phyloP scores from a whole-genome alignment of 2,329 filamentous ascomycete species.

The Penicillium sp. region DNA sequence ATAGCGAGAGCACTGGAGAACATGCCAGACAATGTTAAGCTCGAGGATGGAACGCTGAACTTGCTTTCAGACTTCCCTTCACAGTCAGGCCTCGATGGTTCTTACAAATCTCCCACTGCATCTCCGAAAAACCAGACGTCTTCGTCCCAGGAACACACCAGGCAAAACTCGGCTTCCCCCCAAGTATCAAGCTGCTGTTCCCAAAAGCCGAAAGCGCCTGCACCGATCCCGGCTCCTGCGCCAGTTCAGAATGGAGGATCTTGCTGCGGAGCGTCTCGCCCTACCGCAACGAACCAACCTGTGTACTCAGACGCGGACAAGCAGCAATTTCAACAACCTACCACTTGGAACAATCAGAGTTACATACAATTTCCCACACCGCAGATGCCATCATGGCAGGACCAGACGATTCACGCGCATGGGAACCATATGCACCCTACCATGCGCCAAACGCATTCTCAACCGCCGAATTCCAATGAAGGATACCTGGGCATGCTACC shows the following conservation, averaged over 20 bases:
- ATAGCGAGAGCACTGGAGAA: constrained; percentile 35
- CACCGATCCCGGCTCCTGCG: not conserved
- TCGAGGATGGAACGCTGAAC: constrained; percentile 18
- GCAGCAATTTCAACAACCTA: constrained; percentile 8
- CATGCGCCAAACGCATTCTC: not conserved
- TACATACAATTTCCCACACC: constrained; percentile 18
- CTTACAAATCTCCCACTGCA: not conserved
- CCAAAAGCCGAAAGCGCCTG: constrained; percentile 12
- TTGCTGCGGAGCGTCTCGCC: constrained; percentile 28
- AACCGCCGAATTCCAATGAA: not conserved
- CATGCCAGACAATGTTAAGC: constrained; percentile 26
- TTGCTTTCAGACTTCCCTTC: constrained; percentile 12
- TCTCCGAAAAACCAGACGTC: not conserved
- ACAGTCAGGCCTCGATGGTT: constrained; percentile 6
- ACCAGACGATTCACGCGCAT: constrained; percentile 15
- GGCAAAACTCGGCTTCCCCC: not conserved
- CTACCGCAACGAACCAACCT: not conserved
- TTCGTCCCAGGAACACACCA: not conserved
- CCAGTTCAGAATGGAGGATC: constrained; percentile 20
- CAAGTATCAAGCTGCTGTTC: constrained; percentile 28
- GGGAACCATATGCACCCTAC: constrained; percentile 14
- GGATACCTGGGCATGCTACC: constrained; percentile 4
- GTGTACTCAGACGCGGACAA: not conserved
- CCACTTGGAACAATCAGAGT: constrained; percentile 13
- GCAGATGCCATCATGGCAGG: constrained; percentile 26